Evolutionary conservation across 768 basidiomycete species (phyloP).

Genomic region (Auricularia heimuer): DNA sequence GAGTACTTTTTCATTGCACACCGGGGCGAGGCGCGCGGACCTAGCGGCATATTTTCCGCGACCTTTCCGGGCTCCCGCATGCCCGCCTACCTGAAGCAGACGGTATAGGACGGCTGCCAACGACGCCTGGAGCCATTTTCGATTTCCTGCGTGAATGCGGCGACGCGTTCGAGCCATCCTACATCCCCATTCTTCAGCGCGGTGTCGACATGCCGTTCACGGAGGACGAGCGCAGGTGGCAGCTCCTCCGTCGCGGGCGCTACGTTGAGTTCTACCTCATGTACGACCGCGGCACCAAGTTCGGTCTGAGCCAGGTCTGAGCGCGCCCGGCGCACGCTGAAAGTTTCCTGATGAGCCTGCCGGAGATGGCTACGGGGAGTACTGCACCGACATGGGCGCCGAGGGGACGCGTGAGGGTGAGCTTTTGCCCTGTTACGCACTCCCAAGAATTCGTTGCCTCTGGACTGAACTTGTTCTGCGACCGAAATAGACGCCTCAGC

Average conservation of each 20-base stretch:
- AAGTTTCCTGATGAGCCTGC: slow-evolving; percentile 84
- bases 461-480: not conserved
- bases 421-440: slow-evolving; percentile 50
- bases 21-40: slow-evolving; percentile 72
- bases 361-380: slow-evolving; percentile 77
- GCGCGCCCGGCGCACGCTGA: slow-evolving; percentile 77
- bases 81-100: slow-evolving; percentile 37
- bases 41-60: slow-evolving; percentile 94
- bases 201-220: slow-evolving; percentile 33
- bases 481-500: too few species aligned
- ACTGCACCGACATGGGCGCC: slow-evolving; percentile 64
- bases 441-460: slow-evolving; percentile 50
- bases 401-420: slow-evolving; percentile 57
- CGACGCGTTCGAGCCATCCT: slow-evolving; percentile 79
- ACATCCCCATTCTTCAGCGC: slow-evolving; percentile 71
- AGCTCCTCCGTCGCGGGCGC: slow-evolving; percentile 79
- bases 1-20: slow-evolving; percentile 94
- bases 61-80: slow-evolving; percentile 62
- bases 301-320: slow-evolving; percentile 74
- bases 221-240: slow-evolving; percentile 76
- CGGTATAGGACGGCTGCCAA: slow-evolving; percentile 34
- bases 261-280: slow-evolving; percentile 95
- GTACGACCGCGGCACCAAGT: slow-evolving; percentile 80
- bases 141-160: slow-evolving; percentile 61
- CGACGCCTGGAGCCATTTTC: slow-evolving; percentile 62